These are phyloP conservation scores for Xylariaceae sp. DNA, from an alignment of 2,329 filamentous ascomycete species.

Conservation along the genomic window DNA sequence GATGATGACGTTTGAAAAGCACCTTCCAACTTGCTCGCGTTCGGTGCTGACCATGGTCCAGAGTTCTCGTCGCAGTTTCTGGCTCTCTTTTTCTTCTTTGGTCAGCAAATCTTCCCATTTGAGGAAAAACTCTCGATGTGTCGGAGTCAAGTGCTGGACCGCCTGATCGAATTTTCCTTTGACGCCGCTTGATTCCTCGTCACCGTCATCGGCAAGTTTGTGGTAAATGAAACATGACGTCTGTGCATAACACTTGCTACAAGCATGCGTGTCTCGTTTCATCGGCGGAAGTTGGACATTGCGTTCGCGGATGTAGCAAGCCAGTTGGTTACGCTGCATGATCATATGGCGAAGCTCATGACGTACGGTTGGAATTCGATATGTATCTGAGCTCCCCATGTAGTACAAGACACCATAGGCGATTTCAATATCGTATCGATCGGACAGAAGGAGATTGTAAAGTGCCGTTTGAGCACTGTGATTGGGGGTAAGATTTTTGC, in stretches of 20 bases:
- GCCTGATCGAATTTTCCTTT: constrained; percentile 78
- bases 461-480: constrained; percentile 93
- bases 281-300: constrained; percentile 79
- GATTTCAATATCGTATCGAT: constrained; percentile 92
- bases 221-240: constrained; percentile 91
- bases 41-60: constrained; percentile 95
- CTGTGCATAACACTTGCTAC: constrained; percentile 86
- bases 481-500: constrained; percentile 74
- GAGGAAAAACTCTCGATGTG: constrained; percentile 79
- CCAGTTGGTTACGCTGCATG: constrained; percentile 88
- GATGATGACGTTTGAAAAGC: constrained; percentile 84
- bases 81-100: constrained; percentile 87
- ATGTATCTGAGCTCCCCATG: constrained; percentile 83
- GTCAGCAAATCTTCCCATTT: constrained; percentile 94
- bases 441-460: constrained; percentile 88
- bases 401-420: constrained; percentile 92
- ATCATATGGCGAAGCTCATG: constrained; percentile 95
- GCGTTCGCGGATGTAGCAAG: constrained; percentile 78
- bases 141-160: constrained; percentile 71
- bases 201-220: constrained; percentile 80
- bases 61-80: constrained; percentile 82
- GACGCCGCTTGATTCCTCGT: constrained; percentile 77
- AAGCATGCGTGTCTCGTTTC: constrained; percentile 77
- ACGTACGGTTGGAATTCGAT: constrained; percentile 79
- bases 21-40: constrained; percentile 82